Base-by-base conservation (phyloP, 805 yeast genomes). In the Pichia californica region DNA sequence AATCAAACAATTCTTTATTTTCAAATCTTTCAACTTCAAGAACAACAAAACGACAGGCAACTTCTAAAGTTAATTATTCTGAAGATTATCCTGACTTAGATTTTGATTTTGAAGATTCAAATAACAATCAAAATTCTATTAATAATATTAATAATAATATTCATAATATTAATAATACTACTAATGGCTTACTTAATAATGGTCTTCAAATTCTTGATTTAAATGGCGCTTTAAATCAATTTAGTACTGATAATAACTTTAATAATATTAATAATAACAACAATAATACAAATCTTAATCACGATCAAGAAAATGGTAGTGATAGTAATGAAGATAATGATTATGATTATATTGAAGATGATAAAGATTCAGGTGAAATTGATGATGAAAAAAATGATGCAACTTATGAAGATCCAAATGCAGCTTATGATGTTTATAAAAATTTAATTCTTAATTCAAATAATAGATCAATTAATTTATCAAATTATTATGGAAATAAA, bases 1-100 rank as follows among this genome's bases (percentile, higher is more conserved):
- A 82, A 49, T 83, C 80, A 28, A 79, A 81, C 45, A 85, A 88
- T 28, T 79, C 94, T 2, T 64, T 89, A 27, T 76, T 81, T 52
- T 72, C 83, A 30, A 75, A 87, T 2, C 83, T 88, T 1, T 81
- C 83, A 20, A 85, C 87, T 2, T 77, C 88, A 3, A 74, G 97
- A 51, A 74, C 82, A 26, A 81, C 88, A 28, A 88, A 87, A 59
- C 70, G 96, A 53, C 66, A 71, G 33, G 80, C 86, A 10, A 67
- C 77, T 35, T 54, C 50, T 19, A 82, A 79, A 38, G 77, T 86
- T 40, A 86, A 84, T 58, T 88, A 88, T 57, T 93, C 96, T 0
- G 96, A 88, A 58, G 65, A 61, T 31, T 72, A 78, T 46, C 95
- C 86, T 58, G 64, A 60, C 25, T 70, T 79, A 46, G 95, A 86